Evolutionary conservation across 2,329 filamentous ascomycete genomes (phyloP), one percentile per base, ranked within the genome.

Genomic region (Aureobasidium sp.): DNA sequence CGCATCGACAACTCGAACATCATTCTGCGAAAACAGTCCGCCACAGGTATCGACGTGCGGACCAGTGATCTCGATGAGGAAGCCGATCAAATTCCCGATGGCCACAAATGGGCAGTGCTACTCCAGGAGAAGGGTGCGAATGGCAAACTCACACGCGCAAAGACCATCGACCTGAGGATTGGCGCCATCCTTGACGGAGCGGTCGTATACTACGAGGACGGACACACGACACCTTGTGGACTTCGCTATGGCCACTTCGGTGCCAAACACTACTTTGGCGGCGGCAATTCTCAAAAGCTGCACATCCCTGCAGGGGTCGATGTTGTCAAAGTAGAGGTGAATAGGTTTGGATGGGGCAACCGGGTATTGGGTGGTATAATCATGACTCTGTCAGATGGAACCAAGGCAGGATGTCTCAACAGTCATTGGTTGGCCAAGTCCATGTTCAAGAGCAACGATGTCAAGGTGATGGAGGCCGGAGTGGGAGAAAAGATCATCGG

Each of bases 131-230:
- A 68, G 12, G 65, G 68, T 8, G 27, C 56, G 12, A 66, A 73
- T 34, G 75, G 74, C 37, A 64, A 61, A 22, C 57, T 80, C 4
- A 68, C 75, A 12, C 69, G 70, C n/a, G 78, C 77, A 0, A 71
- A 68, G 1, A 73, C 70, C 17, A 76, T 82, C 31, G 79, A 81
- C 64, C 65, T 80, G 2, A 72, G 78, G 1, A 75, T 80, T 6
- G 79, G 79, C 4, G 72, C 68, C 44, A 66, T 70, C 7, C 74
- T 80, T 44, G 78, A 81, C 57, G 78, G 79, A 29, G 78, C 75
- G 5, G 72, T 77, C 36, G 74, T 81, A 3, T 70, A 77, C 64
- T 81, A 78, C 65, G 69, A 68, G 48, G 78, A 80, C 59, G 78
- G 77, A 9, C 70, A 72, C n/a, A 67, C 65, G 11, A 72, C 74